phyloP scores from a whole-genome alignment of 2,329 filamentous ascomycete genomes.

The Aspergillus versicolor region DNA sequence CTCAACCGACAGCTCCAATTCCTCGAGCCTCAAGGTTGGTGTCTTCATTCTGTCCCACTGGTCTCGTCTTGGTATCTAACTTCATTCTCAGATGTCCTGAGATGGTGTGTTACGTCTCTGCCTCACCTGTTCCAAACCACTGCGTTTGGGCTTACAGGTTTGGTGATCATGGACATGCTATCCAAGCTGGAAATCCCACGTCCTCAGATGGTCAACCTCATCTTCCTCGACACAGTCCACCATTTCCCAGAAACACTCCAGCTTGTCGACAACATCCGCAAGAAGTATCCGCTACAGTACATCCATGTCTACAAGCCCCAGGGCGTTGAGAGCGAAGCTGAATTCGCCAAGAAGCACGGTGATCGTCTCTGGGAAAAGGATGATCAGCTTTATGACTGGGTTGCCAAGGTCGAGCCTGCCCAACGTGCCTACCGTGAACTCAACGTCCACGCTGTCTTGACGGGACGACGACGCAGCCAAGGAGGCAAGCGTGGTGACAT shows the following conservation, averaged over 20 bases:
- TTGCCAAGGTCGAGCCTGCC: slow-evolving; percentile 96
- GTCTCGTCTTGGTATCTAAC: slow-evolving; percentile 15
- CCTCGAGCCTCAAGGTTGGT: slow-evolving; percentile 72
- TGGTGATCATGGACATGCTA: slow-evolving; percentile 74
- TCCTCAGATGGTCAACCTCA: slow-evolving; percentile 50
- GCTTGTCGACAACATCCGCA: slow-evolving; percentile 71
- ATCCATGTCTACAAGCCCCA: slow-evolving; percentile 90
- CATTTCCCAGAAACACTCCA: slow-evolving; percentile 77
- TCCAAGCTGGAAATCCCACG: slow-evolving; percentile 51
- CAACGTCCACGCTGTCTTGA: slow-evolving; percentile 85
- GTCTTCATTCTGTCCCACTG: slow-evolving; percentile 3
- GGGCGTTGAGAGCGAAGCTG: slow-evolving; percentile 66
- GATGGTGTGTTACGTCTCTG: slow-evolving; percentile 87
- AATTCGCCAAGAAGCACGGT: slow-evolving; percentile 83
- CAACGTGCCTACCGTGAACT: slow-evolving; percentile 87
- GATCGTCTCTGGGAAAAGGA: slow-evolving; percentile 80
- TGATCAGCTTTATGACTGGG: slow-evolving; percentile 90
- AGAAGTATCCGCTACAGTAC: slow-evolving; percentile 73
- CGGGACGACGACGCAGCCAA: slow-evolving; percentile 86
- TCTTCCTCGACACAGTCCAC: slow-evolving; percentile 83
- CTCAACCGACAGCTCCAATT: slow-evolving; percentile 86
- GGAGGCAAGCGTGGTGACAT: slow-evolving; percentile 88
- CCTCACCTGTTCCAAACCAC: slow-evolving; percentile 87
- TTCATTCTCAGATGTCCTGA: slow-evolving; percentile 67
- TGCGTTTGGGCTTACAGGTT: slow-evolving; percentile 76